Conservation (phyloP, 129 eudicot genomes). For the Lactuca sativa region DNA sequence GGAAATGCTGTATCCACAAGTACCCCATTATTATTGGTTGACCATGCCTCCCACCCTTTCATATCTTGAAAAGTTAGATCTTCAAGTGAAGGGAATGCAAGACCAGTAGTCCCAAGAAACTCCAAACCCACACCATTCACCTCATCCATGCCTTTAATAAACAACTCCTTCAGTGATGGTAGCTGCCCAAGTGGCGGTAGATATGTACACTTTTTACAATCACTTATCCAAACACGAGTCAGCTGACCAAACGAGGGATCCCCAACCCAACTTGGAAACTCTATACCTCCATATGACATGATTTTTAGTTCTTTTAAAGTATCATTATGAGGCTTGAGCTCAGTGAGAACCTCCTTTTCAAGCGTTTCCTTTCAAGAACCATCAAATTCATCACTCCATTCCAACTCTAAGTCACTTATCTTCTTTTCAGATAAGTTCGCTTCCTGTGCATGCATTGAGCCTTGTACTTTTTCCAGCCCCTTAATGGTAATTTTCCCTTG, state of each 20-base stretch:
- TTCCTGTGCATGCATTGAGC: background rate
- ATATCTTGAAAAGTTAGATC: slow-evolving; percentile 31
- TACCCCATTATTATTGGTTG: slow-evolving; percentile 1
- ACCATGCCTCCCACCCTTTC: slow-evolving; percentile 44
- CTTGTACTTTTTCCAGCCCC: slow-evolving; percentile 17
- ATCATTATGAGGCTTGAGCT: background rate
- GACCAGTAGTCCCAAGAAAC: slow-evolving; percentile 6
- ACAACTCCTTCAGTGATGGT: slow-evolving; percentile 9
- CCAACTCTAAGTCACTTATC: slow-evolving; percentile 15
- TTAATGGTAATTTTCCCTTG: background rate
- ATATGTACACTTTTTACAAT: background rate
- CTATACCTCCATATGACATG: slow-evolving; percentile 5
- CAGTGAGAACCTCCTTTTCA: slow-evolving; percentile 33
- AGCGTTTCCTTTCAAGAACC: background rate
- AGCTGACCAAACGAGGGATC: slow-evolving; percentile 4
- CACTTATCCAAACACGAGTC: background rate
- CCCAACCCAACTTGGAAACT: slow-evolving; percentile 21
- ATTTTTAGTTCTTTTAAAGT: background rate
- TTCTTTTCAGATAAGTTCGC: slow-evolving; percentile 20
- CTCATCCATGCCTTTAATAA: slow-evolving; percentile 4
- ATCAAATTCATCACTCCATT: slow-evolving; percentile 12
- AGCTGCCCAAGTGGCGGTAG: slow-evolving; percentile 19
- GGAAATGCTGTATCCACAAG: slow-evolving; percentile 10
- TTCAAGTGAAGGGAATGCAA: slow-evolving; percentile 41
- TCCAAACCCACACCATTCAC: slow-evolving; percentile 10